Evolutionary conservation across 139 green algal species (phyloP).

Genomic region (Pseudopediastrum boryanum): DNA sequence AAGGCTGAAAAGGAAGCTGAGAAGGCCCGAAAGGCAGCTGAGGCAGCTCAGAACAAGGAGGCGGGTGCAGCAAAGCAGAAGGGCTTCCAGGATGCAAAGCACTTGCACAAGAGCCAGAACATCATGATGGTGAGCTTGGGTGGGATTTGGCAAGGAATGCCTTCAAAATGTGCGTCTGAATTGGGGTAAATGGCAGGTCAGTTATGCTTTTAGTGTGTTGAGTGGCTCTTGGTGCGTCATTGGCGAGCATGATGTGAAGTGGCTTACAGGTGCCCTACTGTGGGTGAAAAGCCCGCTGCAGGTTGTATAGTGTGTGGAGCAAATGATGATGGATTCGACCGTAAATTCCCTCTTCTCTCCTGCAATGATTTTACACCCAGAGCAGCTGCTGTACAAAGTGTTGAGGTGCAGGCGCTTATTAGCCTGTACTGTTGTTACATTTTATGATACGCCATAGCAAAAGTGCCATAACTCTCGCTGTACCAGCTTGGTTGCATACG

Average conservation of each 20-base stretch:
- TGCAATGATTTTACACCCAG: no score
- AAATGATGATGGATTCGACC: no score
- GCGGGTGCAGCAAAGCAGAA: slow-evolving; percentile 44
- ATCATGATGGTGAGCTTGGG: slow-evolving; percentile 42
- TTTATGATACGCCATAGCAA: no score
- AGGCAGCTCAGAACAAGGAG: slow-evolving; percentile 32
- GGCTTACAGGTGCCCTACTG: not conserved
- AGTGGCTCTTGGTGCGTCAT: slow-evolving; percentile 4
- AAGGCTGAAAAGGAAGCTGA: slow-evolving; percentile 8
- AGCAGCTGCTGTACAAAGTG: no score
- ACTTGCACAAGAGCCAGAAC: slow-evolving; percentile 53
- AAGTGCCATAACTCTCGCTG: no score
- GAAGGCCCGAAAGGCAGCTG: slow-evolving; percentile 30
- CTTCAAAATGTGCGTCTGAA: not conserved
- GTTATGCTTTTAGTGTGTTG: not conserved
- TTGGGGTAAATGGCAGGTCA: not conserved
- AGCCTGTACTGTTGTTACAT: no score
- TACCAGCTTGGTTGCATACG: no score
- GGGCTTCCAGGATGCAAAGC: slow-evolving; percentile 47
- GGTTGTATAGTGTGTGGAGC: not conserved
- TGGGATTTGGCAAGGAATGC: not conserved
- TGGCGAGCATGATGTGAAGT: not conserved
- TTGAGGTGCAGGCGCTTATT: no score
- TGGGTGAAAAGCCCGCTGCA: not conserved
- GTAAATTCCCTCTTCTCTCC: no score